Evolutionary conservation across 2,329 filamentous ascomycete species (phyloP).

Genomic region (Metarhizium robertsii): DNA sequence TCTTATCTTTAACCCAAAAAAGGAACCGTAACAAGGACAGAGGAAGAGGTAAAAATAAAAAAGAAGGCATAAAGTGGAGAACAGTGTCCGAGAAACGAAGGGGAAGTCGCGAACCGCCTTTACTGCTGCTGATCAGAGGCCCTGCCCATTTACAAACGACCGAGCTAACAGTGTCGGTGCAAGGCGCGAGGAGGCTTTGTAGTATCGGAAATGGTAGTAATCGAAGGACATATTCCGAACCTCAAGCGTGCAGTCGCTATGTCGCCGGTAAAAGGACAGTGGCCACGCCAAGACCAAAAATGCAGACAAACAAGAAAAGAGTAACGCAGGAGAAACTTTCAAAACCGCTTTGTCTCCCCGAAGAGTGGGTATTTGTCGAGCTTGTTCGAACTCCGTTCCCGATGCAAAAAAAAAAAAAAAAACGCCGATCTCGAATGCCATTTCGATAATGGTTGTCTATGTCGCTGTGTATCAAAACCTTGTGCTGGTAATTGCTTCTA

Average conservation of each 20-base stretch:
- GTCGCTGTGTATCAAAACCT: slow-evolving; percentile 24
- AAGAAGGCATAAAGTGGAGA: slow-evolving; percentile 16
- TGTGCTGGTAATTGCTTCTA: not conserved
- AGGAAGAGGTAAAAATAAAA: slow-evolving; percentile 19
- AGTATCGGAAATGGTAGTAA: slow-evolving; percentile 15
- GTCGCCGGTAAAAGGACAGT: slow-evolving; percentile 25
- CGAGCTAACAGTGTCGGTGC: slow-evolving; percentile 34
- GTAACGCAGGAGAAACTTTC: slow-evolving; percentile 18
- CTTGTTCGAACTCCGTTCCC: slow-evolving; percentile 29
- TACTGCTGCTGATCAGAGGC: slow-evolving; percentile 25
- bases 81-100: slow-evolving; percentile 14
- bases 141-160: slow-evolving; percentile 33
- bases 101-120: slow-evolving; percentile 32
- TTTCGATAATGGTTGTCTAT: slow-evolving; percentile 25
- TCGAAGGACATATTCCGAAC: slow-evolving; percentile 20
- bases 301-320: slow-evolving; percentile 16
- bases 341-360: slow-evolving; percentile 12
- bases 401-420: slow-evolving; percentile 26
- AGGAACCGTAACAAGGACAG: slow-evolving; percentile 15
- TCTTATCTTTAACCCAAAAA: slow-evolving; percentile 38
- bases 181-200: not conserved
- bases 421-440: slow-evolving; percentile 26
- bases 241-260: slow-evolving; percentile 33
- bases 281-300: not conserved
- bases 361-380: slow-evolving; percentile 28